Evolutionary conservation across 108 stramenopile genomes (phyloP).

Genomic region (Schizochytrium sp.): DNA sequence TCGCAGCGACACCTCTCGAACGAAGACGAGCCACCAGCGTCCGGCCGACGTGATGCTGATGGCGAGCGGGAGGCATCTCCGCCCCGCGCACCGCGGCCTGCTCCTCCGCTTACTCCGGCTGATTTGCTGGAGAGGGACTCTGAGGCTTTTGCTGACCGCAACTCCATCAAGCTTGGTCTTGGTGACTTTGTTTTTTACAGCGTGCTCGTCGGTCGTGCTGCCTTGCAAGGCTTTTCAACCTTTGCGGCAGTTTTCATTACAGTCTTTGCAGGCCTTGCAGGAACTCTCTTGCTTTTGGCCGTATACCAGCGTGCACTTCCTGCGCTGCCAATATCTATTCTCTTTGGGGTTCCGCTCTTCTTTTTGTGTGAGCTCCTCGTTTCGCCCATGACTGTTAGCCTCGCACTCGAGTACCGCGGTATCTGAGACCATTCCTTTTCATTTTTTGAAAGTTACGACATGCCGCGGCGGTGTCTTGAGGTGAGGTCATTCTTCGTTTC

Average conservation of each 20-base stretch:
- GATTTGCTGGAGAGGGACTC: slow-evolving; percentile 46
- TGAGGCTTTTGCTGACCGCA: slow-evolving; percentile 35
- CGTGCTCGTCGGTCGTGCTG: slow-evolving; percentile 82
- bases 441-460: not conserved
- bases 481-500: not conserved
- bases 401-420: slow-evolving; percentile 24
- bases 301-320: slow-evolving; percentile 78
- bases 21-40: too few relatives aligned
- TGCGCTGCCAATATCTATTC: slow-evolving; percentile 77
- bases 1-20: too few relatives aligned
- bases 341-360: slow-evolving; percentile 68
- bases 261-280: slow-evolving; percentile 69
- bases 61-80: too few relatives aligned
- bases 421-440: not conserved
- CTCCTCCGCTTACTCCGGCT: slow-evolving; percentile 16
- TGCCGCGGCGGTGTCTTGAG: not conserved
- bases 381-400: slow-evolving; percentile 58
- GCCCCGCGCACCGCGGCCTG: too few relatives aligned
- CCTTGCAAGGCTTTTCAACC: slow-evolving; percentile 73
- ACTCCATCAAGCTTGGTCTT: slow-evolving; percentile 47
- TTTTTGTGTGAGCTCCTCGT: slow-evolving; percentile 54
- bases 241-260: slow-evolving; percentile 73
- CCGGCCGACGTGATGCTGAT: too few relatives aligned
- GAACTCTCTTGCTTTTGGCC: slow-evolving; percentile 72
- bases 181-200: slow-evolving; percentile 95